Evolutionary conservation across 257 asterid genomes (phyloP).

Genomic region (Solanum verrucosum): DNA sequence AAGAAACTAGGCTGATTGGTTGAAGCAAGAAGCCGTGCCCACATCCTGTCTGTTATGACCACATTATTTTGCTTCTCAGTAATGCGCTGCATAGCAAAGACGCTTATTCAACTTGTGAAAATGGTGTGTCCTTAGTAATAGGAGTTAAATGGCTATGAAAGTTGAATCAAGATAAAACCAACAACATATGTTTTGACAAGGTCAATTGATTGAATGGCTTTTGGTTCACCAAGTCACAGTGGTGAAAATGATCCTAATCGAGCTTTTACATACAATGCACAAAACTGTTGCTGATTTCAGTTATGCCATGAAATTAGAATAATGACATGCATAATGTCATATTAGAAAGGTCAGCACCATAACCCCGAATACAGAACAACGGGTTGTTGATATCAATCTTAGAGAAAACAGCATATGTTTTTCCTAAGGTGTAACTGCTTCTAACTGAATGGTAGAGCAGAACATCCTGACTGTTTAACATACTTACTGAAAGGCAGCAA

Average conservation of each 20-base stretch:
- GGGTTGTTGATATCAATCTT: background rate
- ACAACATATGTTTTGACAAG: background rate
- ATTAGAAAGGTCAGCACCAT: background rate
- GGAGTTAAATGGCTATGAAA: background rate
- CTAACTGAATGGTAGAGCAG: background rate
- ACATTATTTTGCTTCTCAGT: conserved; percentile 39
- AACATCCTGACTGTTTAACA: background rate
- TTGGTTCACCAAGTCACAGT: background rate
- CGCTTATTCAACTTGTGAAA: background rate
- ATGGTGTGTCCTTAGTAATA: background rate
- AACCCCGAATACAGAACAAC: background rate
- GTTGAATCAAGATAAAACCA: background rate
- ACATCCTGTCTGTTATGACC: conserved; percentile 44
- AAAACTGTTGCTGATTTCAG: background rate
- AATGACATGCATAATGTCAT: background rate
- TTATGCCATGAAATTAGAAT: background rate
- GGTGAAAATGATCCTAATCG: background rate
- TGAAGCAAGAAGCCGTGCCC: conserved; percentile 51
- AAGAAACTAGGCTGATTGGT: conserved; percentile 48
- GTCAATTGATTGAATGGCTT: background rate
- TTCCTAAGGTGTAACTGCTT: background rate
- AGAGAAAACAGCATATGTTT: background rate
- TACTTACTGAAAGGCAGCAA: background rate
- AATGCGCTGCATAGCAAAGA: conserved; percentile 26
- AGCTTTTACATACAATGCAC: background rate